Evolutionary conservation across 208 protist genomes (phyloP).

Genomic region (Leishmania tarentolae): DNA sequence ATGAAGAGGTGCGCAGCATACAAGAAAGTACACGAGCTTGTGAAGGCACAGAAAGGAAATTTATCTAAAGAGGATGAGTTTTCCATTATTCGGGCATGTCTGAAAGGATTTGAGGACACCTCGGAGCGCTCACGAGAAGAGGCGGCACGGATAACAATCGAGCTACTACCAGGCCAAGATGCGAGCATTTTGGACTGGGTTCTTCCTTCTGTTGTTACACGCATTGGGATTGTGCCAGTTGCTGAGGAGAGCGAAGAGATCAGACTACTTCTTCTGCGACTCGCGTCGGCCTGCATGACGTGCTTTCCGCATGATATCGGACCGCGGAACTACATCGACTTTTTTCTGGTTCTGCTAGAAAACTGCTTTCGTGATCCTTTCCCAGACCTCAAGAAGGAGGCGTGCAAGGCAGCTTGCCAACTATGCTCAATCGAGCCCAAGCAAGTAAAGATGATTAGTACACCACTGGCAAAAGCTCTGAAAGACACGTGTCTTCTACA

Average conservation of each 20-base stretch:
- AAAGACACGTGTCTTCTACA: constrained; percentile 73
- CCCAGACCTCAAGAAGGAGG: constrained; percentile 86
- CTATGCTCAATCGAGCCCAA: constrained; percentile 83
- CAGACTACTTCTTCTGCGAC: constrained; percentile 64
- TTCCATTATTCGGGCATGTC: constrained; percentile 55
- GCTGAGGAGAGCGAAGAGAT: constrained; percentile 87
- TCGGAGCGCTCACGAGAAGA: constrained; percentile 81
- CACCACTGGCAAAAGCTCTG: constrained; percentile 70
- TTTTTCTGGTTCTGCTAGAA: constrained; percentile 84
- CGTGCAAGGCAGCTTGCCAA: constrained; percentile 61
- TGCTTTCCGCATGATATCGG: constrained; percentile 88
- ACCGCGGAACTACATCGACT: constrained; percentile 87
- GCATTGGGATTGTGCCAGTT: constrained; percentile 73
- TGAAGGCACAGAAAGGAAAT: constrained; percentile 8
- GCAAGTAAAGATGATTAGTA: constrained; percentile 64
- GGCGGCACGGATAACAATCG: constrained; percentile 55
- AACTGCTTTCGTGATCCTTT: constrained; percentile 83
- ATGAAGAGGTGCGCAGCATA: constrained; percentile 71
- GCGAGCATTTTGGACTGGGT: constrained; percentile 85
- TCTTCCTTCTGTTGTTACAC: constrained; percentile 82
- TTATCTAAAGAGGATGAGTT: constrained; percentile 45
- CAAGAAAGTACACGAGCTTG: constrained; percentile 55
- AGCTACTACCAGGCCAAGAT: constrained; percentile 45
- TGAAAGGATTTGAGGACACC: constrained; percentile 78
- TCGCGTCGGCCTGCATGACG: constrained; percentile 74